phyloP scores from a whole-genome alignment of 192 early-diverging fungal species.

The Radiomyces spectabilis region DNA sequence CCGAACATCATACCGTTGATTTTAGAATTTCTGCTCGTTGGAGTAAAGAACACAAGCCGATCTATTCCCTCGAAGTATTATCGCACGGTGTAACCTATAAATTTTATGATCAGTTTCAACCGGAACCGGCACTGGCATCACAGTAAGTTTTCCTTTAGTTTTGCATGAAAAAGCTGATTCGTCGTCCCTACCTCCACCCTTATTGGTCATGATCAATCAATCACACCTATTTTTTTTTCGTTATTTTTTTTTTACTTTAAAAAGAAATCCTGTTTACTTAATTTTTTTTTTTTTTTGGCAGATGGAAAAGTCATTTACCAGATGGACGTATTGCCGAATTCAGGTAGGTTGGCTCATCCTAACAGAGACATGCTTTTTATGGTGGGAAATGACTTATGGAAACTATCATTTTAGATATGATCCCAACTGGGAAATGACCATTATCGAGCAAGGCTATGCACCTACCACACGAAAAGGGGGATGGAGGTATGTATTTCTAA shows the following conservation, averaged over 20 bases:
- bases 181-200: no score
- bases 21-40: constrained; percentile 44
- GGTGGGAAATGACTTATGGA: no score
- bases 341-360: constrained; percentile 29
- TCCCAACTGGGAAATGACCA: constrained; percentile 38
- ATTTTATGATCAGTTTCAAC: constrained; percentile 47
- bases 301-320: constrained; percentile 42
- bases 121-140: constrained; percentile 29
- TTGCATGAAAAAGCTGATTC: no score
- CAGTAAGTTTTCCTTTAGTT: constrained; percentile 38
- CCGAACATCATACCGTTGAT: constrained; percentile 38
- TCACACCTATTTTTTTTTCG: neutral
- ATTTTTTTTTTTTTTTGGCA: constrained; percentile 1
- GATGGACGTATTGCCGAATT: constrained; percentile 43
- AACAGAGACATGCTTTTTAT: no score
- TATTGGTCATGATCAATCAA: no score
- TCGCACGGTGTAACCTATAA: constrained; percentile 37
- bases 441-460: constrained; percentile 45
- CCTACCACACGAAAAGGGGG: constrained; percentile 38
- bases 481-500: constrained; percentile 31
- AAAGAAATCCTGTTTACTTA: neutral
- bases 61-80: constrained; percentile 35
- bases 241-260: neutral
- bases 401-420: constrained; percentile 30
- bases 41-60: constrained; percentile 44